Percentiles rank a stretch among this genome's conserved stretches.
These are phyloP conservation scores for Delphinella strobiligena DNA, from an alignment of 2,329 filamentous ascomycete species.

Conservation along the genomic window DNA sequence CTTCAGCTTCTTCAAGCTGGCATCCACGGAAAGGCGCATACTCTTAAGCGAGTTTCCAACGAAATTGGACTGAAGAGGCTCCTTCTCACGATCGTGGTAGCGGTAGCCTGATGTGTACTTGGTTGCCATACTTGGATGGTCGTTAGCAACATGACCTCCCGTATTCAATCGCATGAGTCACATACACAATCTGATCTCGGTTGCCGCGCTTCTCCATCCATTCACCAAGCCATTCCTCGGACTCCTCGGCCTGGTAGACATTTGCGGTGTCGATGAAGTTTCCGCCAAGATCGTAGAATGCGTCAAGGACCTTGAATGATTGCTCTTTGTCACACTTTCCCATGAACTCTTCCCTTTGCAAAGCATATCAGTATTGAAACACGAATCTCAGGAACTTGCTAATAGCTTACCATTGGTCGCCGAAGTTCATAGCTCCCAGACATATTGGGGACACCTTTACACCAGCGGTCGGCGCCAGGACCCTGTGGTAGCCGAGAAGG, in stretches of 20 bases:
- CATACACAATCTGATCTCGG: constrained; percentile 27
- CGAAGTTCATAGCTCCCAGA: constrained; percentile 55
- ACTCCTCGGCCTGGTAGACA: constrained; percentile 29
- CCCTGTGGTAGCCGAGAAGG: constrained; percentile 10
- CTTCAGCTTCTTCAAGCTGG: constrained; percentile 37
- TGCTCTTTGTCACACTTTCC: constrained; percentile 53
- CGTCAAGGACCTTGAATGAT: constrained; percentile 53
- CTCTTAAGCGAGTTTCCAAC: constrained; percentile 29
- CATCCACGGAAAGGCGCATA: constrained; percentile 28
- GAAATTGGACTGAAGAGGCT: constrained; percentile 9
- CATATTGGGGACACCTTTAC: constrained; percentile 25
- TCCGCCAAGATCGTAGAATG: constrained; percentile 52
- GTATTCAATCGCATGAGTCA: too few relatives aligned
- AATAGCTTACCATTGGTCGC: constrained; percentile 35
- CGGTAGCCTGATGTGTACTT: constrained; percentile 25
- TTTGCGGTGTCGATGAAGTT: constrained; percentile 58
- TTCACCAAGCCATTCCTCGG: constrained; percentile 32
- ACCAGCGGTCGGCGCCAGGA: constrained; percentile 10
- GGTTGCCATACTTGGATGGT: constrained; percentile 24
- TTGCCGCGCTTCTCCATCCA: constrained; percentile 27
- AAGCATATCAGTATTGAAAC: neutral
- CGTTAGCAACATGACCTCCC: too few relatives aligned
- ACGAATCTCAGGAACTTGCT: neutral
- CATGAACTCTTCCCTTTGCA: constrained; percentile 35
- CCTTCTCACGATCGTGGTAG: constrained; percentile 10